Evolutionary conservation across 805 yeast species (phyloP), one percentile per base, ranked within the genome.

Genomic region (Candida sithepensis): DNA sequence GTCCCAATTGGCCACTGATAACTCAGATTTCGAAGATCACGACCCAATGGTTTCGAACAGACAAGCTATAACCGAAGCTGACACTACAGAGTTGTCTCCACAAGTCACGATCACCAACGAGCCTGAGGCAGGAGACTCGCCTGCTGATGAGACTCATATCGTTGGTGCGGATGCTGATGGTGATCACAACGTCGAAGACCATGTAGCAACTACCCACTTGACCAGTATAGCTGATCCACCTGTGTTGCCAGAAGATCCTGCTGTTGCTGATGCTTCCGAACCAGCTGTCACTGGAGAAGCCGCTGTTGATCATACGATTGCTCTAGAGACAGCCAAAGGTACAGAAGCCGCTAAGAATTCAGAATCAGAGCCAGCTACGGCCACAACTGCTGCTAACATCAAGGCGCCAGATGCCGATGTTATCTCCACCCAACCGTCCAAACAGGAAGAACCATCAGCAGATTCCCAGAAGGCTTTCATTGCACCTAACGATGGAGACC

Each of bases 401-500:
- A 24, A 6, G 10, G 28, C 9, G 10, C 6, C 28, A 24, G 28
- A 24, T 24, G 10, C 10, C 10, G 28, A 24, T 24, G 28, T 24
- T 6, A 44, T 48, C 22, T 43, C 38, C 10, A 13, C 41, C 7
- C 55, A 54, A 42, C 56, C 56, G 8, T 20, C 43, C 4, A 26
- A 46, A 9, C 51, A 43, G 23, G 26, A 26, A 4, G 54, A 52
- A 13, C 58, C 58, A 12, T 30, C 13, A 3, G 21, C 22, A 2
- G 26, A 19, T 14, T 18, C 26, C n/a, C 36, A 13, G 7, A 41
- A 41, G 22, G 55, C 56, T 4, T 44, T 51, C 36, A 49, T 55
- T 2, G 55, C 55, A 13, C 30, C 53, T 2, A 49, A 22, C 19
- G 22, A 13, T n/a, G 26, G 21, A n/a, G 26, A 36, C 14, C 34